These are phyloP conservation scores for Stephania japonica DNA, from an alignment of 164 flowering plant species.

Conservation along the genomic window DNA sequence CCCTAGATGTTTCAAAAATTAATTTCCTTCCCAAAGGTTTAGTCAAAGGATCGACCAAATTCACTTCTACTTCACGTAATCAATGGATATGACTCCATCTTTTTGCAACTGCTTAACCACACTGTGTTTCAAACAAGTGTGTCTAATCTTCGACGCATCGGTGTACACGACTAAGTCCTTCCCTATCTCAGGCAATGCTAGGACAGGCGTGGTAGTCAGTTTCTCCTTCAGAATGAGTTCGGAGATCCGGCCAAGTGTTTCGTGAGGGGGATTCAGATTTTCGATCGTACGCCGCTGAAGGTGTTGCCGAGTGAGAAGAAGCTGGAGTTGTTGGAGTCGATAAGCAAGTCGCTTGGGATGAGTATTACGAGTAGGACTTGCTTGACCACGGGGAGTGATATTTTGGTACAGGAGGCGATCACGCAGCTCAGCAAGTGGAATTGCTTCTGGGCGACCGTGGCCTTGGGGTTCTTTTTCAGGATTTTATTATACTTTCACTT, in stretches of 20 bases:
- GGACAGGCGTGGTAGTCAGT: too few species aligned
- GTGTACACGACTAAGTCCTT: too few species aligned
- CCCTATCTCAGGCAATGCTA: too few species aligned
- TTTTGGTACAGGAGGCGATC: slow-evolving; percentile 50
- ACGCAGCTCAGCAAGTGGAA: slow-evolving; percentile 65
- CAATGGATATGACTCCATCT: too few species aligned
- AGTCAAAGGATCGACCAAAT: too few species aligned
- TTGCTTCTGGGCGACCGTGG: slow-evolving; percentile 68
- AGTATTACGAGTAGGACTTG: slow-evolving; percentile 43
- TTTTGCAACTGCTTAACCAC: too few species aligned
- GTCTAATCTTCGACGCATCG: too few species aligned
- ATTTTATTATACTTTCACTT: slow-evolving; percentile 59
- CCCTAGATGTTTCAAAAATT: too few species aligned
- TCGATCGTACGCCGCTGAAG: slow-evolving; percentile 71
- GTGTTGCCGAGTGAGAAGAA: slow-evolving; percentile 40
- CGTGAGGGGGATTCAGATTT: slow-evolving; percentile 67
- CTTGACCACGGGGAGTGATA: slow-evolving; percentile 53
- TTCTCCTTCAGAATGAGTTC: slow-evolving; percentile 83
- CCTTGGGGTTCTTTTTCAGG: slow-evolving; percentile 75
- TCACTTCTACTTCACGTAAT: too few species aligned
- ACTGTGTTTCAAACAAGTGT: too few species aligned
- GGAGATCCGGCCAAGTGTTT: slow-evolving; percentile 52
- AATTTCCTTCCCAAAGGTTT: too few species aligned
- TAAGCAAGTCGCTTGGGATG: slow-evolving; percentile 47
- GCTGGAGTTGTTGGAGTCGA: slow-evolving; percentile 31